These are phyloP conservation scores for Sporothrix schenckii DNA, from an alignment of 2,329 filamentous ascomycete species.

Conservation along the genomic window DNA sequence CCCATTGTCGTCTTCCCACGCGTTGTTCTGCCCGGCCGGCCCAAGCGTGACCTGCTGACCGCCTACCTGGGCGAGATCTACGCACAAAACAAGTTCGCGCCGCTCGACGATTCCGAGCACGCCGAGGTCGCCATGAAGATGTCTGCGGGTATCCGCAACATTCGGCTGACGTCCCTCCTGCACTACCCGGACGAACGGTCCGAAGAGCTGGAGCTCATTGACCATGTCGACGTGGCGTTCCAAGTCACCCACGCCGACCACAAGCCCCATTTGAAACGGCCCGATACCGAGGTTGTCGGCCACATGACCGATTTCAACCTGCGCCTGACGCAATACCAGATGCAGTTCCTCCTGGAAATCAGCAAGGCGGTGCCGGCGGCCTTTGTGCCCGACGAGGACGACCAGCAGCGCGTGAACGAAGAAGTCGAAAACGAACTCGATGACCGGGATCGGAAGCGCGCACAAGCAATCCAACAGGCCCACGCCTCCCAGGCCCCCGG, in stretches of 20 bases:
- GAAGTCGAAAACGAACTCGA: slow-evolving; percentile 72
- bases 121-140: slow-evolving; percentile 84
- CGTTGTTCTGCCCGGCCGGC: slow-evolving; percentile 68
- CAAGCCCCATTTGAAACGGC: slow-evolving; percentile 71
- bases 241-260: slow-evolving; percentile 92
- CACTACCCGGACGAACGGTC: slow-evolving; percentile 71
- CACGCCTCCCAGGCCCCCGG: slow-evolving; percentile 39
- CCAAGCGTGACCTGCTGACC: slow-evolving; percentile 79
- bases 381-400: slow-evolving; percentile 64
- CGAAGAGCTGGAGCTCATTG: slow-evolving; percentile 94
- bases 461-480: slow-evolving; percentile 42
- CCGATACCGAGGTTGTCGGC: slow-evolving; percentile 89
- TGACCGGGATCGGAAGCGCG: slow-evolving; percentile 55
- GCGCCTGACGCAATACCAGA: slow-evolving; percentile 83
- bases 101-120: slow-evolving; percentile 74
- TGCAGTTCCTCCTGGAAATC: slow-evolving; percentile 86
- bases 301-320: slow-evolving; percentile 93
- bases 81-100: slow-evolving; percentile 87
- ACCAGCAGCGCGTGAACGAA: slow-evolving; percentile 70
- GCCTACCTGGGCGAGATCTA: slow-evolving; percentile 98
- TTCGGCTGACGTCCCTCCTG: slow-evolving; percentile 86
- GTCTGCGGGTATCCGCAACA: slow-evolving; percentile 86
- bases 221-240: slow-evolving; percentile 93
- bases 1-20: slow-evolving; percentile 95
- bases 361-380: slow-evolving; percentile 85